Percentiles rank a stretch among this genome's conserved stretches.
Evolutionary conservation across 257 asterid genomes (phyloP).

Genomic region (Coffea canephora): DNA sequence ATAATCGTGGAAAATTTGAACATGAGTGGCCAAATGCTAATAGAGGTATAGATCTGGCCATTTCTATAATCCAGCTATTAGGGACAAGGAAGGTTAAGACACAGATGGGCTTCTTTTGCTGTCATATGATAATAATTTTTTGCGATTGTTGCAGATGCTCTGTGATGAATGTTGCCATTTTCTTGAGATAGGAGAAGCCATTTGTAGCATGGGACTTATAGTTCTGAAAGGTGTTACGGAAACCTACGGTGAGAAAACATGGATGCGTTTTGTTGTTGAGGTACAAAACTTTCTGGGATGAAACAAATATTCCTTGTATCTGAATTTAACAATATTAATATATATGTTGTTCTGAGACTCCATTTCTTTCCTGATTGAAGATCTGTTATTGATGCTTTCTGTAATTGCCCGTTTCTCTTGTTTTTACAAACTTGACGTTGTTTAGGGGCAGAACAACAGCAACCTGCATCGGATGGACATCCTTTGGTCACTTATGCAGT

Average conservation of each 20-base stretch:
- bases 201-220: constrained; percentile 77
- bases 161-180: constrained; percentile 69
- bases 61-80: not conserved
- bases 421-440: not conserved
- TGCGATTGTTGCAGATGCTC: constrained; percentile 55
- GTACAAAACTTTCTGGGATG: constrained; percentile 33
- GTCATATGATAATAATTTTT: not conserved
- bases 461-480: constrained; percentile 94
- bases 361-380: not conserved
- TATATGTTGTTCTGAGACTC: constrained; percentile 4
- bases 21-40: constrained; percentile 81
- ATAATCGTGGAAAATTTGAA: constrained; percentile 83
- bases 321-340: not conserved
- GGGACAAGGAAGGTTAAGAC: not conserved
- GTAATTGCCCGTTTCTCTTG: not conserved
- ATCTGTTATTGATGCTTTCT: not conserved
- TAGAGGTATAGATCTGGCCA: constrained; percentile 58
- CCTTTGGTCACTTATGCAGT: constrained; percentile 90
- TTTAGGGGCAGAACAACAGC: constrained; percentile 63
- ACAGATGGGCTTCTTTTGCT: not conserved
- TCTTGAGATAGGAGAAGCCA: constrained; percentile 80
- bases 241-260: constrained; percentile 59
- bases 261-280: constrained; percentile 94
- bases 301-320: not conserved
- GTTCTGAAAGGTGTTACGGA: constrained; percentile 84